Evolutionary conservation across 345 rosid species (phyloP).

Genomic region (Pugionium dolabratum): DNA sequence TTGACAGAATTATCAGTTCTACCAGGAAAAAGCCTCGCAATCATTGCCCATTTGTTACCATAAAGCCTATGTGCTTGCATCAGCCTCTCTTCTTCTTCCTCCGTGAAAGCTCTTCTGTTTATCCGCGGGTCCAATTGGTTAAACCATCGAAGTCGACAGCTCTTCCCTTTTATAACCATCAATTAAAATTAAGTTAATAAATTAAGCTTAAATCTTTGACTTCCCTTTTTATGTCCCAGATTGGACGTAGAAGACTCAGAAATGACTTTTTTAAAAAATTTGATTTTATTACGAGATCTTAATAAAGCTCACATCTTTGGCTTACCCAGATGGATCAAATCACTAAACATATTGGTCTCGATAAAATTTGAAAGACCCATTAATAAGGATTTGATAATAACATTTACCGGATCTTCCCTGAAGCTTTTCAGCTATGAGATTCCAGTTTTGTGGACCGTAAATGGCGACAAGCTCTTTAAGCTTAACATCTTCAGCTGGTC

Average conservation of each 20-base stretch:
- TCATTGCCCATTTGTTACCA: conserved; percentile 99
- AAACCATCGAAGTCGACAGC: conserved; percentile 96
- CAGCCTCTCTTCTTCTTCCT: conserved; percentile 94
- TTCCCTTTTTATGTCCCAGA: conserved; percentile 1
- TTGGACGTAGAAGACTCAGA: conserved; percentile 8
- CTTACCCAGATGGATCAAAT: background rate
- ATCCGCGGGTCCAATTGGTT: conserved; percentile 97
- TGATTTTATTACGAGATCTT: background rate
- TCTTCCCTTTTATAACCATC: conserved; percentile 63
- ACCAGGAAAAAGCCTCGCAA: conserved; percentile 93
- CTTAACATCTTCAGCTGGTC: conserved; percentile 89
- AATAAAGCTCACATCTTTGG: too few relatives aligned
- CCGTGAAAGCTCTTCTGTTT: conserved; percentile 81
- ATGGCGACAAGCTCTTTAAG: conserved; percentile 89
- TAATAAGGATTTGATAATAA: background rate
- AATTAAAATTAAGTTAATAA: conserved; percentile 9
- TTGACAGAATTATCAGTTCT: conserved; percentile 99
- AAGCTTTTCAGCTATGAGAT: conserved; percentile 90
- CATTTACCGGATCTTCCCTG: conserved; percentile 90
- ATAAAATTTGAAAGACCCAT: background rate
- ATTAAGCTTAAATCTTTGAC: conserved; percentile 5
- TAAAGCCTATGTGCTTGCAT: conserved; percentile 92
- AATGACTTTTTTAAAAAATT: background rate
- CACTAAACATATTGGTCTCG: background rate
- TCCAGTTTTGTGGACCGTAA: conserved; percentile 99